Evolutionary conservation across 2,329 filamentous ascomycete genomes (phyloP).

Genomic region (Didymosphaeria variabile): DNA sequence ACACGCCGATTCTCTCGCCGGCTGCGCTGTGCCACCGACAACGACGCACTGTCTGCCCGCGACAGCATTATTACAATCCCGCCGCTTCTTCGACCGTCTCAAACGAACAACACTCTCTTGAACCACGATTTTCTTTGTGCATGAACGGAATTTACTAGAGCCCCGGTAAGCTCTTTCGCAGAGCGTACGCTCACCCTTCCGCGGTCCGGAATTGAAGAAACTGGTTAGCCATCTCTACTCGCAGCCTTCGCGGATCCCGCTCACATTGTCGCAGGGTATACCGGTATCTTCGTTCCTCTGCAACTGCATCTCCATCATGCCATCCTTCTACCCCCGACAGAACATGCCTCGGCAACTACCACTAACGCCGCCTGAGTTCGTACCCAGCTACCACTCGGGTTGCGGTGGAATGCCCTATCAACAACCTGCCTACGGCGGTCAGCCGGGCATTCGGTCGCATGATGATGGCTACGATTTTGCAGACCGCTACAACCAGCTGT

Average conservation of each 20-base stretch:
- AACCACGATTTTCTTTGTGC: conserved; percentile 40
- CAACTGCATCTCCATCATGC: conserved; percentile 55
- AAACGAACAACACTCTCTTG: conserved; percentile 27
- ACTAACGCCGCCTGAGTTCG: conserved; percentile 60
- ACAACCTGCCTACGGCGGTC: conserved; percentile 54
- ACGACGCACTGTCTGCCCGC: conserved; percentile 31
- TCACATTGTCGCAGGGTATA: conserved; percentile 46
- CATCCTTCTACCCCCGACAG: conserved; percentile 60
- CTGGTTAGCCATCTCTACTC: conserved; percentile 33
- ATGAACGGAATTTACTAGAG: conserved; percentile 47
- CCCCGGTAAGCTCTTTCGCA: conserved; percentile 40
- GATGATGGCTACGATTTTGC: conserved; percentile 58
- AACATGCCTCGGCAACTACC: conserved; percentile 54
- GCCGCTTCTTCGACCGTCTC: conserved; percentile 32
- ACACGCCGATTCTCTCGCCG: conserved; percentile 19
- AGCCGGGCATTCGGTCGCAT: conserved; percentile 52
- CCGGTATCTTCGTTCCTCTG: conserved; percentile 54
- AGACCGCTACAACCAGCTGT: conserved; percentile 56
- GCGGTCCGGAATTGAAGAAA: conserved; percentile 49
- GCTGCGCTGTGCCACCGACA: conserved; percentile 22
- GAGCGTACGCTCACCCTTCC: conserved; percentile 49
- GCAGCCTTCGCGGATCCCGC: conserved; percentile 9
- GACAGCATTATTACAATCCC: conserved; percentile 36
- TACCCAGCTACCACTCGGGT: conserved; percentile 54
- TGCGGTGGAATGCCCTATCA: conserved; percentile 58